These are phyloP conservation scores for Lipomyces yarrowii DNA, from an alignment of 1,139 yeast genomes.

Conservation along the genomic window DNA sequence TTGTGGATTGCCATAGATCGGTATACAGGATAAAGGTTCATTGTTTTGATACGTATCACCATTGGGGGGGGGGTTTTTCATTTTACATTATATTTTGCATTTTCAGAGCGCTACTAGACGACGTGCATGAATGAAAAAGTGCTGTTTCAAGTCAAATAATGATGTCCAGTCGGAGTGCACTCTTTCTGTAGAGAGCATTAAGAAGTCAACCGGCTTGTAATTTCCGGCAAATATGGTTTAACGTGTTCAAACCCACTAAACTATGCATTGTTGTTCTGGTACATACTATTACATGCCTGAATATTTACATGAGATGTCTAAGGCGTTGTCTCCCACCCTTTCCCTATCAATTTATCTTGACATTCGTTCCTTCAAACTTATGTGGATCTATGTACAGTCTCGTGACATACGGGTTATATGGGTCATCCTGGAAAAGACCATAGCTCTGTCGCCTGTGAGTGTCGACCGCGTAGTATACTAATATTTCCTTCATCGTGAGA, in stretches of 20 bases:
- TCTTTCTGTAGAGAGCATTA: no score
- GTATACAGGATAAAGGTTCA: background rate
- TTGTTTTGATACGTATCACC: background rate
- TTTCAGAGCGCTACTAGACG: background rate
- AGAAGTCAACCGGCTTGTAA: no score
- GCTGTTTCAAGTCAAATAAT: no score
- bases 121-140: background rate
- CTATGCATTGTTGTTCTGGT: background rate
- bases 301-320: background rate
- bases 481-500: slow-evolving; percentile 12
- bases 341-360: slow-evolving; percentile 12
- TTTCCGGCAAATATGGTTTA: no score
- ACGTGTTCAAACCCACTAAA: no score
- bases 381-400: slow-evolving; percentile 23
- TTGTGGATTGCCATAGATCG: background rate
- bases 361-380: slow-evolving; percentile 23
- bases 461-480: slow-evolving; percentile 18
- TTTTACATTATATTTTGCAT: background rate
- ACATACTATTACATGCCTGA: background rate
- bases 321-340: no score
- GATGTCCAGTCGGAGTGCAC: no score
- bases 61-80: background rate
- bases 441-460: slow-evolving; percentile 12
- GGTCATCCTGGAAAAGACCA: slow-evolving; percentile 24
- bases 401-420: slow-evolving; percentile 23